Conservation (phyloP, 176 grass and related monocot genomes). For the Raddia guianensis region DNA sequence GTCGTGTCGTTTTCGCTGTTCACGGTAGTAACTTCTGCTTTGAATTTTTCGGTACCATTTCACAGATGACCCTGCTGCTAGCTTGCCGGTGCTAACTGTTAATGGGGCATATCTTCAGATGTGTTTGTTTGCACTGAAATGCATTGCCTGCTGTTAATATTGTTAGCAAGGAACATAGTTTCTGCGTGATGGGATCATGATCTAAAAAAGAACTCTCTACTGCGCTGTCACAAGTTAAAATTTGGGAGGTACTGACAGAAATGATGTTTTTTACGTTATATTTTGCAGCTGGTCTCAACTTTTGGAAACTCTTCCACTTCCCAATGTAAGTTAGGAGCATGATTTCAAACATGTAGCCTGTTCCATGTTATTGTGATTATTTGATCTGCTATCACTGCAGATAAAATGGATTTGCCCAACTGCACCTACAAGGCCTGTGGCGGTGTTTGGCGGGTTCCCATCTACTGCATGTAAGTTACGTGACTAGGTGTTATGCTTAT, state of each 20-base stretch:
- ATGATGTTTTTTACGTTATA: conserved; percentile 45
- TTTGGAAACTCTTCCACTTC: conserved; percentile 96
- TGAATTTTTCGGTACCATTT: not conserved
- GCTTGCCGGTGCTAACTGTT: not conserved
- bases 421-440: conserved; percentile 73
- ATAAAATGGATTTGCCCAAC: conserved; percentile 99
- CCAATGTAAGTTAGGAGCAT: conserved; percentile 77
- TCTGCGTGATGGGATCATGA: not conserved
- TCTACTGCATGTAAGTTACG: conserved; percentile 78
- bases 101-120: not conserved
- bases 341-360: conserved; percentile 14
- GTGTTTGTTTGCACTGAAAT: not conserved
- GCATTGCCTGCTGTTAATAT: not conserved
- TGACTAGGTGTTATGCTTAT: not conserved
- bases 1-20: not conserved
- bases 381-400: conserved; percentile 46
- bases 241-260: conserved; percentile 2
- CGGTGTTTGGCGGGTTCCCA: conserved; percentile 87
- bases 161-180: not conserved
- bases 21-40: conserved; percentile 6
- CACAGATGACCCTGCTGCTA: not conserved
- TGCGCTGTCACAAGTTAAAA: not conserved
- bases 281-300: conserved; percentile 91
- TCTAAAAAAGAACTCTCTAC: not conserved
- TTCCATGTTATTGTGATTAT: conserved; percentile 23